Base-by-base conservation (phyloP, 177 flowering plant genomes). In the Vitis hybrid region DNA sequence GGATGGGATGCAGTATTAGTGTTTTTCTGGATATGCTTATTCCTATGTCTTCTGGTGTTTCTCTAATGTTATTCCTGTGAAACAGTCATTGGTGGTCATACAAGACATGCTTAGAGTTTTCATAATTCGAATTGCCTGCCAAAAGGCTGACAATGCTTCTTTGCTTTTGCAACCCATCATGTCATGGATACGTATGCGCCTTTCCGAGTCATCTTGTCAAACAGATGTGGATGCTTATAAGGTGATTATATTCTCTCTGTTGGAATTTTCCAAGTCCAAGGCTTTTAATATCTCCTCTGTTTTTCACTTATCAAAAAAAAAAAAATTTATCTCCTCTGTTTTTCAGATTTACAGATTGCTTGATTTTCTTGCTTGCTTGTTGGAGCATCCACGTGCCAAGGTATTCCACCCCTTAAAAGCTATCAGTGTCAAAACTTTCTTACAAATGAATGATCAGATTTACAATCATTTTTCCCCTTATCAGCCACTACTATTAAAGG, bases 31-130 rank as follows among this genome's bases (percentile, higher is more conserved):
- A 49, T 11, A 48, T 56, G 5, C 7, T 48, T 59, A 12, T 22
- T 22, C 18, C 63, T 14, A 1, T 60, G 57, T 18, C 18, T 58
- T 15, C 11, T 49, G 11, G 14, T 55, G 67, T 56, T 49, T 58
- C 22, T 68, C 53, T 72, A 13, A 48, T 57, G 19, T 51, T 10
- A 57, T 75, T 56, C 14, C 65, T 63, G 53, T 69, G 33, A 16
- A 16, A 56, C 86, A 95, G 99, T 84, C 90, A 69, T 79, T 92
- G 86, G 87, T 85, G 9, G 97, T 89, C 69, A 80, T 93, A 57
- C 97, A 90, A 84, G 99, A 95, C 76, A 84, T 93, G 93, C 91
- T 95, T 68, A 85, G 98, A 64, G 87, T 93, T 61, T 79, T 95
- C 67, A 83, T 93, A 56, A 62, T 90, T 66, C 97, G 99, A 4